A percentile compares a stretch with the other conserved stretches of the same genome.
Conservation (phyloP, 1,284 basidiomycete species). For the Bondarzewia mesenterica region DNA sequence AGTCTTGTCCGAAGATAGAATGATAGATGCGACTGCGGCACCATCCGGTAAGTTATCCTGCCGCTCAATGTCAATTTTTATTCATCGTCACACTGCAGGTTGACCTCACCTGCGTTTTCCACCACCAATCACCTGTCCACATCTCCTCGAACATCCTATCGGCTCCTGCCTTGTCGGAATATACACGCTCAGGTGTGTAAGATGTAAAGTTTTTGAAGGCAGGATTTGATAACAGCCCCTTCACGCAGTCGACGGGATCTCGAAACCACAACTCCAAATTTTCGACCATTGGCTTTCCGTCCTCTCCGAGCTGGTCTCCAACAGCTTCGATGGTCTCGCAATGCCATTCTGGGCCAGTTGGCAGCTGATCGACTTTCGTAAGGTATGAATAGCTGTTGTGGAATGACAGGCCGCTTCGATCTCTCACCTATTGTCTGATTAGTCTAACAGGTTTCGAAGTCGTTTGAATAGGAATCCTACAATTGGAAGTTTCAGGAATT, state of each 20-base stretch:
- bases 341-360: constrained; percentile 12
- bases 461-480: no score
- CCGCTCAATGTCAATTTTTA: not conserved
- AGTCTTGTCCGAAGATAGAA: constrained; percentile 16
- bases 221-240: no score
- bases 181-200: no score
- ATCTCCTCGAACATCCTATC: no score
- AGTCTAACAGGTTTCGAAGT: not conserved
- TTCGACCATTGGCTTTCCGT: no score
- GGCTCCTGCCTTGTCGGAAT: no score
- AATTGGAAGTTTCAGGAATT: constrained; percentile 15
- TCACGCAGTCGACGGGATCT: no score
- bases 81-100: not conserved
- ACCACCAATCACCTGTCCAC: constrained; percentile 21
- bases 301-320: no score
- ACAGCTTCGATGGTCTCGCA: constrained; percentile 10
- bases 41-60: constrained; percentile 11
- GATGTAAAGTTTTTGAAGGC: no score
- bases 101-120: constrained; percentile 17
- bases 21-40: constrained; percentile 15
- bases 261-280: no score
- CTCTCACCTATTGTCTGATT: constrained; percentile 8
- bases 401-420: constrained; percentile 10
- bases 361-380: constrained; percentile 15
- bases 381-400: constrained; percentile 13